These are phyloP conservation scores for Mycena vitilis DNA, from an alignment of 768 basidiomycete genomes.

Conservation along the genomic window DNA sequence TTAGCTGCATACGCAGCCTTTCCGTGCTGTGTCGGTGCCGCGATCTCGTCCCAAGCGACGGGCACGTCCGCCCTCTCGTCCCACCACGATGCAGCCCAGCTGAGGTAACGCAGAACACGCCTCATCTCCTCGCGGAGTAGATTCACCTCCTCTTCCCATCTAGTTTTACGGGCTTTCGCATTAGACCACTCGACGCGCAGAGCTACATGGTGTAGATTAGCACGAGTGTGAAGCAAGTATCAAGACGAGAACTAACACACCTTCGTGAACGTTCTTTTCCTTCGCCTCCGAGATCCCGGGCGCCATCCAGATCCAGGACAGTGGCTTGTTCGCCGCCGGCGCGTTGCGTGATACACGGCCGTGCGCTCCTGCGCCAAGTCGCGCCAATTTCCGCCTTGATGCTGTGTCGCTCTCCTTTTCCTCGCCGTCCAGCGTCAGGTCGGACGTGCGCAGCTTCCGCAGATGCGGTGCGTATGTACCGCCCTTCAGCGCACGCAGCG, in stretches of 20 bases:
- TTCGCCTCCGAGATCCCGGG: not conserved
- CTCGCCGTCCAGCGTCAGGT: slow-evolving; percentile 9
- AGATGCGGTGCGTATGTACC: not conserved
- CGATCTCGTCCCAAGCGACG: not conserved
- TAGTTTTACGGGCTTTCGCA: not conserved
- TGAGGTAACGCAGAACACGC: not conserved
- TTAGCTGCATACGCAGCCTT: not conserved
- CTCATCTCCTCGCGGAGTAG: slow-evolving; percentile 8
- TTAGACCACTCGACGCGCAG: slow-evolving; percentile 2
- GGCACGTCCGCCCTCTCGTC: not conserved
- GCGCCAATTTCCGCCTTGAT: not conserved
- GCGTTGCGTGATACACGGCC: not conserved
- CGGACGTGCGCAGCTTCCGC: not conserved
- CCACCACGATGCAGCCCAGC: not conserved
- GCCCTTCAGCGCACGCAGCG: not conserved
- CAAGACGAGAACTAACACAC: too few species aligned
- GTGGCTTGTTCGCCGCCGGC: not conserved
- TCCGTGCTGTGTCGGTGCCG: not conserved
- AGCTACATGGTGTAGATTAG: too few species aligned
- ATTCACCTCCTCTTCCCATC: slow-evolving; percentile 1
- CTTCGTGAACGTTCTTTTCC: not conserved
- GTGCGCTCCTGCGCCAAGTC: not conserved
- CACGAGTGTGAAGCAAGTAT: too few species aligned
- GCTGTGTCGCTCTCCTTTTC: not conserved
- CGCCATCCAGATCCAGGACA: slow-evolving; percentile 9